Conservation (phyloP, 257 asterid genomes). For the Solanum lycopersicoides region DNA sequence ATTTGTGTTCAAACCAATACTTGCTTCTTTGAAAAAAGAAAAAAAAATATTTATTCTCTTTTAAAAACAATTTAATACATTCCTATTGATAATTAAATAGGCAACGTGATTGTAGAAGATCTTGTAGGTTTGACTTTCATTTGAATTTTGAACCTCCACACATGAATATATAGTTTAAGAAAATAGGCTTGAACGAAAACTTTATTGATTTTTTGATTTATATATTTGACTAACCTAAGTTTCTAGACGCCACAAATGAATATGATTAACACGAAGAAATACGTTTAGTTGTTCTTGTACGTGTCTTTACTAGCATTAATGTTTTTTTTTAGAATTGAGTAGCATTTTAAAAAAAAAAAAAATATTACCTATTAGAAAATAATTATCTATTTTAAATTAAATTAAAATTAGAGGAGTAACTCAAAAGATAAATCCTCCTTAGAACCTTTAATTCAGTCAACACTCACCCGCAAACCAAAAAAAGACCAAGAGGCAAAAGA, state of each 20-base stretch:
- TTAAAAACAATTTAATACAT: not conserved
- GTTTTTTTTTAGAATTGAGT: too few species aligned
- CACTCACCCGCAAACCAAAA: too few species aligned
- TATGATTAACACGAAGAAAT: not conserved
- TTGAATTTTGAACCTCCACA: not conserved
- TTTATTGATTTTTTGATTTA: not conserved
- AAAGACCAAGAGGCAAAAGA: too few species aligned
- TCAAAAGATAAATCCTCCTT: too few species aligned
- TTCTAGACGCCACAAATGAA: not conserved
- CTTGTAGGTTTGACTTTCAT: not conserved
- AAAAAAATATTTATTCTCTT: not conserved
- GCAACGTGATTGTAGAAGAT: not conserved
- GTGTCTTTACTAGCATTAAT: too few species aligned
- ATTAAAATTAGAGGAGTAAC: too few species aligned
- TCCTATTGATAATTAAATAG: not conserved
- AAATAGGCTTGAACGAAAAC: not conserved
- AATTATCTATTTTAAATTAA: too few species aligned
- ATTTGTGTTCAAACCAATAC: not conserved
- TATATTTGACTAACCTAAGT: not conserved
- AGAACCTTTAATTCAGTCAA: too few species aligned
- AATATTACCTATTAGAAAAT: too few species aligned
- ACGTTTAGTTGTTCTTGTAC: not conserved
- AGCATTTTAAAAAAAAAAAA: too few species aligned
- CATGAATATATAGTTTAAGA: too few species aligned
- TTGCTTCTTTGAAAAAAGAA: not conserved